phyloP scores from a whole-genome alignment of 139 green algal species.

The Chloropicon primus region DNA sequence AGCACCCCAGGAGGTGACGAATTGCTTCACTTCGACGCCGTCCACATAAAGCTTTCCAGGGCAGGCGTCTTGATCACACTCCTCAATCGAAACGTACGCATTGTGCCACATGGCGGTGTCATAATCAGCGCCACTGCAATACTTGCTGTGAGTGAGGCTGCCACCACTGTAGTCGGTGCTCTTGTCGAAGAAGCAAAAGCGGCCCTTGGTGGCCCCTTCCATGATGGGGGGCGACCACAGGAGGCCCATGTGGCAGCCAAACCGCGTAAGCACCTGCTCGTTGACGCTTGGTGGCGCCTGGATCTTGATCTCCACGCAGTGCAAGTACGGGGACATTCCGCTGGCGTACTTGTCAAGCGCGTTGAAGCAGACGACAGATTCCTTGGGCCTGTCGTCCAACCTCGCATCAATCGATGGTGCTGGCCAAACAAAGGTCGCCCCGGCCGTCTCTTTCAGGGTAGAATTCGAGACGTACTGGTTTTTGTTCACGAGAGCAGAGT shows the following conservation, averaged over 20 bases:
- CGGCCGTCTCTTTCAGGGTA: too few relatives aligned
- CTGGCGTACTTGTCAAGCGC: slow-evolving; percentile 10
- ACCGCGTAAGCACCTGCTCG: slow-evolving; percentile 11
- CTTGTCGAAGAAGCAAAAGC: slow-evolving; percentile 17
- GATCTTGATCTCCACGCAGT: slow-evolving; percentile 13
- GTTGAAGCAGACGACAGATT: slow-evolving; percentile 10
- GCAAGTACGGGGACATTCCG: background rate
- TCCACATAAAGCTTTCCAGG: slow-evolving; percentile 6
- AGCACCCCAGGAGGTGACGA: background rate
- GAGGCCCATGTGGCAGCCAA: slow-evolving; percentile 13
- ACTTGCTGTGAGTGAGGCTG: background rate
- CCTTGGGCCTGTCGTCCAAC: slow-evolving; percentile 4
- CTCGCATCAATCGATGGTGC: background rate
- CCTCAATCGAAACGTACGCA: background rate
- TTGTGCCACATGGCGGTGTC: slow-evolving; percentile 8
- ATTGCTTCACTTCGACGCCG: background rate
- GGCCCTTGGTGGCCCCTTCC: background rate
- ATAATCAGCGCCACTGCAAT: slow-evolving; percentile 4
- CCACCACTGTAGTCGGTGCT: slow-evolving; percentile 1
- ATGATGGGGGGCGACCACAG: slow-evolving; percentile 7
- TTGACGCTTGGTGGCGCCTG: background rate
- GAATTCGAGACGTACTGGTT: too few relatives aligned
- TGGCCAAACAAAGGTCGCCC: slow-evolving; percentile 1
- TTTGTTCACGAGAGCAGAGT: background rate
- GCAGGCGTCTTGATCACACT: slow-evolving; percentile 3